Evolutionary conservation across 2,329 filamentous ascomycete genomes (phyloP), one percentile per base, ranked within the genome.

Genomic region (Apiospora malaysiana): DNA sequence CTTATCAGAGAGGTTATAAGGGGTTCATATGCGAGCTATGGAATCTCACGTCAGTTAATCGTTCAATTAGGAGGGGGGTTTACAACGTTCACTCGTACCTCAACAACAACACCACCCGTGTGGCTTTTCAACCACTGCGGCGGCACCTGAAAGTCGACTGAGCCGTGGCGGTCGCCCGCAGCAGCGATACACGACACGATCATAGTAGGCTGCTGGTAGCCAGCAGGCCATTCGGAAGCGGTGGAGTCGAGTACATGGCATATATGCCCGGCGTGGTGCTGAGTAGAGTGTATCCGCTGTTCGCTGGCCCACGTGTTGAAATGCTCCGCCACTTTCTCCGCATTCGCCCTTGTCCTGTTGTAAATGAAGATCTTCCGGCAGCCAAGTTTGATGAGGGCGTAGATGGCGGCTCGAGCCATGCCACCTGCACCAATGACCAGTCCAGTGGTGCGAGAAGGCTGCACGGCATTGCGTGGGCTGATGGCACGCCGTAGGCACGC

Each of bases 321-420:
- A 76, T 94, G 91, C 1, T 82, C 80, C 1, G 91, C 91, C 0
- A 94, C 86, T 23, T 84, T 85, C 68, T 88, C 83, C 0, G 92
- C 91, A 68, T 89, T 90, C 32, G 84, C 81, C 21, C 84, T 75
- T 0, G 91, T 93, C 37, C 92, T 85, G 76, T 94, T 94, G 78
- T 88, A 90, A 49, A 94, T 86, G 75, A 93, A 92, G 27, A 94
- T 90, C 72, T 92, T 91, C 43, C 89, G 88, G 71, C 93, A 93
- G 9, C 92, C 92, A 4, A 94, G 84, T 75, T 91, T 91, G 42
- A 93, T 86, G 79, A 94, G 86, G 3, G 92, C 91, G 75, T 94
- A 94, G 40, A 93, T 88, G 23, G 92, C 91, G 3, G 92, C 91
- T 71, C 92, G 86, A 7, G 91, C 92, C 91, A 94, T 94, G 32